Evolutionary conservation across 2,329 filamentous ascomycete genomes (phyloP).

Genomic region (Colletotrichum neosansevieriae): DNA sequence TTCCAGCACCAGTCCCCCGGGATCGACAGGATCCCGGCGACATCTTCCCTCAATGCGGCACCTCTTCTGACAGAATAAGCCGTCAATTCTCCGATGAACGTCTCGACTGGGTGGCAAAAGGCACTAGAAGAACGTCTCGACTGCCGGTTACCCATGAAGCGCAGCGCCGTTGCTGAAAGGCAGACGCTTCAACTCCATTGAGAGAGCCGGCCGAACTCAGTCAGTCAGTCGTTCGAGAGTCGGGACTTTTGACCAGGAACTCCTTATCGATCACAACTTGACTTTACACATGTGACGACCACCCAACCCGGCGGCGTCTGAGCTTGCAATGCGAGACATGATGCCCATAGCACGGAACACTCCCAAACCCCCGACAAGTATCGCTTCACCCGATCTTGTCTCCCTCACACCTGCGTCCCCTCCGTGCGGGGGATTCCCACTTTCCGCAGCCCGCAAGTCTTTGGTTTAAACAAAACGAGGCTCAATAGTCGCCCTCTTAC

Average conservation of each 20-base stretch:
- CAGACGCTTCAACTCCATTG: background rate
- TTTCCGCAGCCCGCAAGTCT: background rate
- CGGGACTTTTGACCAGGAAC: background rate
- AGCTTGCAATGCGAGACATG: slow-evolving; percentile 17
- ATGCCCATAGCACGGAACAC: slow-evolving; percentile 23
- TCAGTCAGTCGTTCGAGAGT: background rate
- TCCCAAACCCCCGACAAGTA: slow-evolving; percentile 29
- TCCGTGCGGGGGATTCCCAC: background rate
- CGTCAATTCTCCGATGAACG: slow-evolving; percentile 4
- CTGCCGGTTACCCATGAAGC: background rate
- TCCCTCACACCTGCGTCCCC: background rate
- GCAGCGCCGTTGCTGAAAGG: background rate
- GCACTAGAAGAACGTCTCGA: slow-evolving; percentile 1
- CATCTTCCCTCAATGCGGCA: background rate
- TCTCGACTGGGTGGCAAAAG: too few relatives aligned
- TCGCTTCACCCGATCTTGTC: slow-evolving; percentile 31
- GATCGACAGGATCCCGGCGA: background rate
- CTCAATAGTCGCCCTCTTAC: background rate
- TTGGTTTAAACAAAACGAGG: background rate
- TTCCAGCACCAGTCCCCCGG: background rate
- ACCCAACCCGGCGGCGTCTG: background rate
- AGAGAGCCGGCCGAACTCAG: background rate
- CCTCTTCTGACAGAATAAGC: background rate
- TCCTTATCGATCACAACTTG: background rate
- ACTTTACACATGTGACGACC: background rate